phyloP scores from a whole-genome alignment of 345 rosid species.

The Brassica incana region DNA sequence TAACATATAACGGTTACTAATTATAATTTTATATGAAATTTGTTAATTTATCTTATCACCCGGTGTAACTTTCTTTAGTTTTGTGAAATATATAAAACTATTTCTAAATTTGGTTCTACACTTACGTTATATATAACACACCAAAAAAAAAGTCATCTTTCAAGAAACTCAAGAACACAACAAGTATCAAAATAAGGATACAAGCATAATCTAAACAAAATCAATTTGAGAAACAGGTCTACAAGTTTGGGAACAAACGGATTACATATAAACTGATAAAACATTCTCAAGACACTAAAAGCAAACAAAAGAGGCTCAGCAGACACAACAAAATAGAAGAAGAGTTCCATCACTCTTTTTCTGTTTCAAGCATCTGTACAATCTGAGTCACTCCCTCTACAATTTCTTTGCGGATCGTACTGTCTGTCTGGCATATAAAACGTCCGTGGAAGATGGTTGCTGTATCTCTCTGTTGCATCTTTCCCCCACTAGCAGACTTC shows the following conservation, averaged over 20 bases:
- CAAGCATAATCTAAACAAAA: background rate
- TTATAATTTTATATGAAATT: slow-evolving; percentile 14
- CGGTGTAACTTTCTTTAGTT: background rate
- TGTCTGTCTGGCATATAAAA: too few species aligned
- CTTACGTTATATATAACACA: background rate
- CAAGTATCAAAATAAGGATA: background rate
- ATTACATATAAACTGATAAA: slow-evolving; percentile 22
- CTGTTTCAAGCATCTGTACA: too few species aligned
- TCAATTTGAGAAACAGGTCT: slow-evolving; percentile 8
- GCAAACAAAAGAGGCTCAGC: too few species aligned
- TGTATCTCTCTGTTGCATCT: background rate
- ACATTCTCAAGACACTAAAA: slow-evolving; percentile 13
- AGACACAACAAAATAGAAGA: too few species aligned
- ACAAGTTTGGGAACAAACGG: background rate
- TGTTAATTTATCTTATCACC: slow-evolving; percentile 6
- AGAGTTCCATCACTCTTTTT: too few species aligned
- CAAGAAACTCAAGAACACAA: background rate
- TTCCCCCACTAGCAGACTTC: background rate
- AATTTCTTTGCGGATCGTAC: too few species aligned
- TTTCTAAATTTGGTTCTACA: background rate
- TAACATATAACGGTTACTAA: slow-evolving; percentile 21
- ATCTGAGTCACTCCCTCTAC: too few species aligned
- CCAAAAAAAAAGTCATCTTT: background rate
- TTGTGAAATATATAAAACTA: background rate
- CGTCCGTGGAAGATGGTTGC: background rate